phyloP scores from a whole-genome alignment of 768 basidiomycete genomes.

The Rubroboletus pulcherrimus region DNA sequence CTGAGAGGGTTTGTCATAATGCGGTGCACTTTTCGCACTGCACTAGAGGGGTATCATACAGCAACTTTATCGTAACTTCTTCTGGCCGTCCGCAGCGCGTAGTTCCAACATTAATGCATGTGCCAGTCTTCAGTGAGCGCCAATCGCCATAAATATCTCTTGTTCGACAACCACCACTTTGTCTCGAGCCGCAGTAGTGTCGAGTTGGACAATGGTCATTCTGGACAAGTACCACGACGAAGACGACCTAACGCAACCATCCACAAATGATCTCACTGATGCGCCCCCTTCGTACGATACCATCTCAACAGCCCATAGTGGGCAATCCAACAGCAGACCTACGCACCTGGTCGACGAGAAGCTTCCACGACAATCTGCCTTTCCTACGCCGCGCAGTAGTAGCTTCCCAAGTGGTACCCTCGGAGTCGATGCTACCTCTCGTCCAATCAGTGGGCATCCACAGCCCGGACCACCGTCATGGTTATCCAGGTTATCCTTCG shows the following conservation, averaged over 20 bases:
- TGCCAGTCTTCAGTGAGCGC: background rate
- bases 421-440: background rate
- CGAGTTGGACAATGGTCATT: constrained; percentile 12
- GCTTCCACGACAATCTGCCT: background rate
- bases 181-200: background rate
- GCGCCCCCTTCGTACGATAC: constrained; percentile 27
- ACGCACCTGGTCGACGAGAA: constrained; percentile 12
- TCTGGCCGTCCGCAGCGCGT: background rate
- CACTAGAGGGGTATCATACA: constrained; percentile 1
- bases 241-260: constrained; percentile 1
- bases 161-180: background rate
- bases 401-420: background rate
- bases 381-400: background rate
- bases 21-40: constrained; percentile 47
- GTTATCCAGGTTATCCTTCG: constrained; percentile 17
- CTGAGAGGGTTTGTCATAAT: background rate
- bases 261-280: constrained; percentile 4
- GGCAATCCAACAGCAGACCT: background rate
- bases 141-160: background rate
- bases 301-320: background rate
- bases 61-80: too few species aligned
- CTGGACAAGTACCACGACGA: constrained; percentile 20
- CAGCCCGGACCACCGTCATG: constrained; percentile 11
- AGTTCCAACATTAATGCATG: background rate
- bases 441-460: background rate